Percentiles rank a stretch among this genome's conserved stretches.
Conservation (phyloP, 371 early-diverging fungal species). For the Apophysomyces elegans region DNA sequence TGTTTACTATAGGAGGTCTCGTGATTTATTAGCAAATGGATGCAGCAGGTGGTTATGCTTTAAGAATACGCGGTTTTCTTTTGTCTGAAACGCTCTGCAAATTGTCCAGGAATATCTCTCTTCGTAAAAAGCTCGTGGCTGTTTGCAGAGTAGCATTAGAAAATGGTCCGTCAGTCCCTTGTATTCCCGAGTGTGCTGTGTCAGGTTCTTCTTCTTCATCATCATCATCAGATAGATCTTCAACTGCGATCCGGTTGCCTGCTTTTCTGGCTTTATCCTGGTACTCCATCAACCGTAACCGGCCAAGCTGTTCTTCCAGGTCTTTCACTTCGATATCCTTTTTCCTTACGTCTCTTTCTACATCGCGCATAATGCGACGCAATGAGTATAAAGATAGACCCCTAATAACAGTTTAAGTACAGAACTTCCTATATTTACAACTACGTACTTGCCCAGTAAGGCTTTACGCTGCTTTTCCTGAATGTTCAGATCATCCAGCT, state of each 20-base stretch:
- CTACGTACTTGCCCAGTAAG: constrained; percentile 13
- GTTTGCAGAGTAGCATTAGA: constrained; percentile 1
- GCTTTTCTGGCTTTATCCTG: constrained; percentile 1
- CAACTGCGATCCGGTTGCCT: constrained; percentile 13
- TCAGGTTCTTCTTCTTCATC: constrained; percentile 19
- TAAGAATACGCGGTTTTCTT: no score
- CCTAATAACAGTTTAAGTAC: constrained; percentile 8
- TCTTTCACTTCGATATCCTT: constrained; percentile 25
- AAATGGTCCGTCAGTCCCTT: neutral
- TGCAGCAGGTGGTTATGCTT: no score
- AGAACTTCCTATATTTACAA: constrained; percentile 6
- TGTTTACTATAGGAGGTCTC: no score
- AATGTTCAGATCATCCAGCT: constrained; percentile 14
- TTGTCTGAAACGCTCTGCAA: neutral
- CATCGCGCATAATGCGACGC: constrained; percentile 34
- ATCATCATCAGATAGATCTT: constrained; percentile 14
- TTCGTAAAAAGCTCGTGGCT: constrained; percentile 12
- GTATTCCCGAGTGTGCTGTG: neutral
- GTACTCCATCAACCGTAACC: constrained; percentile 16
- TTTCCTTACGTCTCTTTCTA: constrained; percentile 26
- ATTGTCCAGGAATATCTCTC: constrained; percentile 20
- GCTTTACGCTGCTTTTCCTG: constrained; percentile 8
- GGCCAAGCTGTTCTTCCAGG: constrained; percentile 28
- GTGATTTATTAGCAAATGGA: no score
- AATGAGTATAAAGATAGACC: constrained; percentile 31